These are phyloP conservation scores for Dipodascus geniculatus DNA, from an alignment of 805 yeast genomes.

Conservation along the genomic window DNA sequence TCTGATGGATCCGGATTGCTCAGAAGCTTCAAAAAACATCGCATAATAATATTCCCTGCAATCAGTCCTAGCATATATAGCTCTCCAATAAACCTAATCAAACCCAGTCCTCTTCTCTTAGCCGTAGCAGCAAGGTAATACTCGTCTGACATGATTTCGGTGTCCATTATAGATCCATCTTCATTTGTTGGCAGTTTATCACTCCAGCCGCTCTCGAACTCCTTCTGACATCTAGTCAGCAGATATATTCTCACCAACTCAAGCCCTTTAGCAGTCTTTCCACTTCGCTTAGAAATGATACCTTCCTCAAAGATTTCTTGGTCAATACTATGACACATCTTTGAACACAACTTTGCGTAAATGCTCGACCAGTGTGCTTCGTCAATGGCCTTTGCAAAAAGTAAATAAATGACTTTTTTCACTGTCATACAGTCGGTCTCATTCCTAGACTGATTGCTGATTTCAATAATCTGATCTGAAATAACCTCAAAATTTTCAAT, in stretches of 20 bases:
- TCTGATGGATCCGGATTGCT: background rate
- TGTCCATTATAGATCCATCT: conserved; percentile 1
- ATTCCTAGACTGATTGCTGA: background rate
- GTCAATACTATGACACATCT: background rate
- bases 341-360: background rate
- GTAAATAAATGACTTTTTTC: background rate
- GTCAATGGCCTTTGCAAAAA: background rate
- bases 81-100: background rate
- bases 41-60: background rate
- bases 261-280: background rate
- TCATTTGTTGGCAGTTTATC: background rate
- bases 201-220: background rate
- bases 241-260: background rate
- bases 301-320: background rate
- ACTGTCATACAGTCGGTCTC: background rate
- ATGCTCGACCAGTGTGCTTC: conserved; percentile 1
- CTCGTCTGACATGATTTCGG: background rate
- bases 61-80: background rate
- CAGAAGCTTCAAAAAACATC: background rate
- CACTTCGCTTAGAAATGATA: background rate
- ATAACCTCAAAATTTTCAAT: background rate
- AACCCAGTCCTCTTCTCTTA: background rate
- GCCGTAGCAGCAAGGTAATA: background rate
- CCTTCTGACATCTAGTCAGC: background rate
- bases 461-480: background rate